Base-by-base conservation (phyloP, 179 eudicot species). In the Silene vulgaris region DNA sequence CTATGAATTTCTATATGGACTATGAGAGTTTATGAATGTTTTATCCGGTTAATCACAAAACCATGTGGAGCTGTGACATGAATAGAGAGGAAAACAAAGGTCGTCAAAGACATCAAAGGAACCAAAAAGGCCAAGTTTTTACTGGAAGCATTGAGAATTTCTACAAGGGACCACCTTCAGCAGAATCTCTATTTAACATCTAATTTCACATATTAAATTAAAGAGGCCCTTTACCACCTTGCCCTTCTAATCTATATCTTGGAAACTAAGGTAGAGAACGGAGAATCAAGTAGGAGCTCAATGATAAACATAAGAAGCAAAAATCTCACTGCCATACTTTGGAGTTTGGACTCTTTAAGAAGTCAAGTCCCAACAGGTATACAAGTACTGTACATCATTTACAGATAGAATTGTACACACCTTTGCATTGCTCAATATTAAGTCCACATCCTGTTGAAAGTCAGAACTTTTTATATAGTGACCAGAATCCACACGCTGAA, bases 401-500 rank as follows among this genome's bases (percentile, higher is more conserved):
- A 70, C 40, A 73, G 80, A 35, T 28, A 8, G 19, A 37, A 64
- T 12, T 68, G 13, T 23, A 74, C 85, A 35, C 72, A 93, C 97
- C 97, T 96, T 96, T 48, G 99, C 99, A 78, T 96, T 96, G 72
- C 76, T 76, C 79, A 96, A 71, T 72, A 96, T 93, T 70, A 96
- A 91, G 78, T 96, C 98, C 79, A 96, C 88, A 85, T 96, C 99
- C 80, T 87, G 97, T 83, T 87, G 69, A 81, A 91, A 96, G 54
- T 91, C 84, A 82, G 87, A 85, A 77, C 89, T 89, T 19, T 87
- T 85, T 59, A 89, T 80, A 80, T 93, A 96, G 74, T 85, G 89
- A 59, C 99, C 99, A 84, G 91, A 83, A 77, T 96, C 99, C 64
- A 96, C 99, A 78, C 80, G 92, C 85, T 93, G 99, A 80, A 96